Conservation (phyloP, 2,329 filamentous ascomycete species). For the Penicillium brevicompactum region DNA sequence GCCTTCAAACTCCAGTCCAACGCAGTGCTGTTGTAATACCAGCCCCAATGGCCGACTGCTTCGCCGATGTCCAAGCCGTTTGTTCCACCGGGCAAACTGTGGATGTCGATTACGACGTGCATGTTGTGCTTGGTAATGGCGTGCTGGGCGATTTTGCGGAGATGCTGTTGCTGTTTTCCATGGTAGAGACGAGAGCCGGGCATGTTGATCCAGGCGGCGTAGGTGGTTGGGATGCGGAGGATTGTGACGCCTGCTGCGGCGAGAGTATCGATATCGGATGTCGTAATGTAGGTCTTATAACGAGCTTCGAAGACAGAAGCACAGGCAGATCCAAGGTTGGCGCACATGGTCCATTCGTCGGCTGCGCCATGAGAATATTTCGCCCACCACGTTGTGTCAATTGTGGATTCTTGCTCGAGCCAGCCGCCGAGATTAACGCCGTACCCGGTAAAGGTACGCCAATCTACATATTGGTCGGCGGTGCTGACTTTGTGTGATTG, state of each 20-base stretch:
- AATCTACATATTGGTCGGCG: conserved; percentile 18
- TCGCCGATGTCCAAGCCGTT: conserved; percentile 31
- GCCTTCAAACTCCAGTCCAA: conserved; percentile 24
- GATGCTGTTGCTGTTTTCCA: conserved; percentile 23
- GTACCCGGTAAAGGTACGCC: conserved; percentile 20
- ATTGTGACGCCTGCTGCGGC: conserved; percentile 15
- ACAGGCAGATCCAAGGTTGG: conserved; percentile 13
- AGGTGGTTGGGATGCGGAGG: conserved; percentile 23
- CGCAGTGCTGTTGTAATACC: conserved; percentile 29
- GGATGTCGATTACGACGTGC: conserved; percentile 31
- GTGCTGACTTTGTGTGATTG: neutral
- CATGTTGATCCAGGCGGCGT: conserved; percentile 23
- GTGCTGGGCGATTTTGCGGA: conserved; percentile 24
- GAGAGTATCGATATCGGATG: conserved; percentile 17
- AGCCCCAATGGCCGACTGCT: conserved; percentile 25
- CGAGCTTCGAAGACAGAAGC: conserved; percentile 11
- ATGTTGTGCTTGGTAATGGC: conserved; percentile 26
- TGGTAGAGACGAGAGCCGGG: conserved; percentile 29
- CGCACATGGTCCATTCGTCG: conserved; percentile 29
- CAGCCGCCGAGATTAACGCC: conserved; percentile 30
- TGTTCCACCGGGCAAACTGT: conserved; percentile 28
- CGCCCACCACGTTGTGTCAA: conserved; percentile 26
- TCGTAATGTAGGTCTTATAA: conserved; percentile 18
- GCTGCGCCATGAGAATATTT: conserved; percentile 20
- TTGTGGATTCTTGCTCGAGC: conserved; percentile 29